phyloP scores from a whole-genome alignment of 192 early-diverging fungal species.

The Glomus cerebriforme region DNA sequence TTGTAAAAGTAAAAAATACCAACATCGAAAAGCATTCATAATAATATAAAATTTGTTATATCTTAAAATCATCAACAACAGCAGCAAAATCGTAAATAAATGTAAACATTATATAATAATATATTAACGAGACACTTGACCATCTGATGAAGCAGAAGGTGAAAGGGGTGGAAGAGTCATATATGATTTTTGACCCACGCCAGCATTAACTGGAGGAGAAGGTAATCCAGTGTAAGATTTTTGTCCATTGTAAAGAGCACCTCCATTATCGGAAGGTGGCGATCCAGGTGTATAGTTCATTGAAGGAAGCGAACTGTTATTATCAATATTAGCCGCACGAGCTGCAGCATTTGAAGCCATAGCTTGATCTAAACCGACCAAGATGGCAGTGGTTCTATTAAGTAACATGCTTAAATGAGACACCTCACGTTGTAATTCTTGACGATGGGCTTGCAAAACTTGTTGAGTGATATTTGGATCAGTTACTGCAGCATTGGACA shows the following conservation, averaged over 20 bases:
- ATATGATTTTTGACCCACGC: neutral
- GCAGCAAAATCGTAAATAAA: neutral
- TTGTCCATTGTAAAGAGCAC: neutral
- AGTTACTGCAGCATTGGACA: neutral
- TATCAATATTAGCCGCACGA: neutral
- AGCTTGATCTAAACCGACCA: conserved; percentile 55
- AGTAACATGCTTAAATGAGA: conserved; percentile 53
- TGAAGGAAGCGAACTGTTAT: neutral
- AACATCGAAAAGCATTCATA: too few species aligned
- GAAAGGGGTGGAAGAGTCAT: conserved; percentile 21
- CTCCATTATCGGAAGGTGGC: neutral
- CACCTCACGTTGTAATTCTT: conserved; percentile 59
- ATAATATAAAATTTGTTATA: too few species aligned
- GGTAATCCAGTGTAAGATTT: neutral
- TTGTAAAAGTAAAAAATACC: too few species aligned
- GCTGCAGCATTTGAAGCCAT: conserved; percentile 39
- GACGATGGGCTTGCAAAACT: conserved; percentile 54
- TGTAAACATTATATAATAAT: too few species aligned
- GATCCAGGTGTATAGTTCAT: neutral
- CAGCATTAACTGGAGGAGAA: neutral
- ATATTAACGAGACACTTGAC: neutral
- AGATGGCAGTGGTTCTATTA: conserved; percentile 53
- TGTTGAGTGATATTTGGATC: conserved; percentile 41
- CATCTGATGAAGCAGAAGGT: neutral
- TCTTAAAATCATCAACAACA: neutral